Base-by-base conservation (phyloP, 306 rosid genomes). In the Prosopis cineraria region DNA sequence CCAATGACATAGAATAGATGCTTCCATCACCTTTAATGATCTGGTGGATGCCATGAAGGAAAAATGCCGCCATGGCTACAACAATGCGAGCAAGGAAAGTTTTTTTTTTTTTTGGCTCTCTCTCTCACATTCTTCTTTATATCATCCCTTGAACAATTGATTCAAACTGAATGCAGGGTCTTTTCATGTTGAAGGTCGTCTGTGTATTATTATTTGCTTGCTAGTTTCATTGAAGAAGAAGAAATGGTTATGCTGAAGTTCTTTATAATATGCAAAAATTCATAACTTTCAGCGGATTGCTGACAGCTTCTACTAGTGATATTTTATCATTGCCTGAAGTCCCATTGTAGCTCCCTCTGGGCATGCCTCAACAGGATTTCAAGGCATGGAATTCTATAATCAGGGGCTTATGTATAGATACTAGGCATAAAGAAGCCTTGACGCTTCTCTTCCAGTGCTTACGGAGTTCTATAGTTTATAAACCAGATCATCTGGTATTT, bases 381-480 rank as follows among this genome's bases (percentile, higher is more conserved):
- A 78, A 56, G 82, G 76, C 84, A 62, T 85, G 89, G 91, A 83
- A 72, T 78, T 44, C 85, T 44, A 50, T 60, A 67, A 84, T 86
- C 45, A 79, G 79, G 81, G 85, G 74, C 79, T 81, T 74, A 45
- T 84, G 89, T 60, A 27, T 81, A 27, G 85, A 86, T 34, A 48
- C 77, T 17, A 86, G 84, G 80, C 89, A 85, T 81, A 45, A 70
- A 11, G 96, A 94, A 77, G 87, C 84, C 8, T 77, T 91, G 72
- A 78, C 90, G 39, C 79, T 89, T 84, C 89, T 85, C 78, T 75
- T 70, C 75, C 83, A 63, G 24, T 86, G 73, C 76, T 52, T 83
- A 50, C 83, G 41, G 79, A 65, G 65, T 36, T 80, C 65, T 7
- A 71, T 45, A 40, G 91, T 81, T 58, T 79, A 82, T 55, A 89